Base-by-base conservation (phyloP, 805 yeast genomes). In the Sugiyamaella chiloensis region DNA sequence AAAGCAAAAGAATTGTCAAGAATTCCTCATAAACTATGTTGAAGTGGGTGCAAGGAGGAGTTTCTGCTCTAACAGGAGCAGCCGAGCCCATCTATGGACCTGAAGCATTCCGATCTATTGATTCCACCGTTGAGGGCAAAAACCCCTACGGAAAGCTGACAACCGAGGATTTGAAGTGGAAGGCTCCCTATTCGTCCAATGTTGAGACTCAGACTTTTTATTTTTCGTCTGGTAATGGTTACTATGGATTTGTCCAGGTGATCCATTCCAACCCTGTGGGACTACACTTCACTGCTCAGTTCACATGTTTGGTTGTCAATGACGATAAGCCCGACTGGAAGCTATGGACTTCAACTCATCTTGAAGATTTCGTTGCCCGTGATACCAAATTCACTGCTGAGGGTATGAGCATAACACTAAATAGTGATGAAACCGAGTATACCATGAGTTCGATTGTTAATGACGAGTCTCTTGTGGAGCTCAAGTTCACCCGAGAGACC, bases 41-140 rank as follows among this genome's bases (percentile, higher is more conserved):
- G 45, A 83, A 81, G 78, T 85, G 89, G 89, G 85, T 85, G 51
- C 90, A 85, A 71, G 83, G 88, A 42, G 53, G 89, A 56, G 74
- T 86, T 46, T 87, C 97, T n/a, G 93, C 95, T 4, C 93, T 89
- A 40, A 91, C 97, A 4, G 99, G 99, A 47, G 80, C 95, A 9
- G 96, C 96, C 1, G 99, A 93, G 67, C 99, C 99, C 21, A 96
- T 85, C 63, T 93, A 93, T 61, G 99, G 99, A 45, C 77, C 84
- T 34, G 96, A 85, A 43, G 95, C 95, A 34, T 87, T 93, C 56
- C 91, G 85, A 60, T 79, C 97, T n/a, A 80, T 90, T 49, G 78
- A 85, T 35, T 78, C 78, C 30, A 64, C 79, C 39, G 79, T 83
- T 40, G 78, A 71, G 26, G 68, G 60, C 53, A 73, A 74, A 32